Evolutionary conservation across 768 basidiomycete species (phyloP).

Genomic region (Leucocoprinus leucothites): DNA sequence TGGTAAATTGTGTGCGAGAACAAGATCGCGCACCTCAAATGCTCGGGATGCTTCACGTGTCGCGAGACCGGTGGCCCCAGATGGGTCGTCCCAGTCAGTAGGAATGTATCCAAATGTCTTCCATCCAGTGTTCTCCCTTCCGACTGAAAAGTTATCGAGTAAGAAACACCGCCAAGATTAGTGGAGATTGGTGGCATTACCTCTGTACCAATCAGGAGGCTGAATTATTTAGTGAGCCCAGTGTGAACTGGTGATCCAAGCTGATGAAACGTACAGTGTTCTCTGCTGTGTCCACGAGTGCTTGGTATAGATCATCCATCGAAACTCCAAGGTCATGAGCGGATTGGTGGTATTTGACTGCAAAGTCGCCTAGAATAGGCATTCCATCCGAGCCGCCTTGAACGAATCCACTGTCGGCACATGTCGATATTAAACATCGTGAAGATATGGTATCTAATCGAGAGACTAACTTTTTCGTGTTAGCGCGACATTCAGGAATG

Average conservation of each 20-base stretch:
- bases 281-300: slow-evolving; percentile 48
- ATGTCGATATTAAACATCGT: not conserved
- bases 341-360: slow-evolving; percentile 38
- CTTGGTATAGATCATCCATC: slow-evolving; percentile 44
- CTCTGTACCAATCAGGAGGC: slow-evolving; percentile 50
- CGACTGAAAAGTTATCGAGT: slow-evolving; percentile 27
- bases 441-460: not conserved
- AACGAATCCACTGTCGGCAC: slow-evolving; percentile 37
- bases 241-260: not conserved
- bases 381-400: slow-evolving; percentile 50
- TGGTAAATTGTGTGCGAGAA: not conserved
- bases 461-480: slow-evolving; percentile 41
- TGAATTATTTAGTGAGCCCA: slow-evolving; percentile 13
- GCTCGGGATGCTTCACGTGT: slow-evolving; percentile 50
- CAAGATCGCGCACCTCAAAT: slow-evolving; percentile 32
- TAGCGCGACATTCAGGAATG: slow-evolving; percentile 48
- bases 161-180: not conserved
- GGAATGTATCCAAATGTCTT: slow-evolving; percentile 47
- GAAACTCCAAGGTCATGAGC: slow-evolving; percentile 39
- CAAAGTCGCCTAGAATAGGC: slow-evolving; percentile 52
- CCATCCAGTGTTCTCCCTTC: slow-evolving; percentile 52
- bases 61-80: slow-evolving; percentile 41
- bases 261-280: slow-evolving; percentile 38
- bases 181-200: slow-evolving; percentile 16
- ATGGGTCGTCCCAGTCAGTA: slow-evolving; percentile 46